Base-by-base conservation (phyloP, 306 rosid species). In the Spatholobus suberectus region DNA sequence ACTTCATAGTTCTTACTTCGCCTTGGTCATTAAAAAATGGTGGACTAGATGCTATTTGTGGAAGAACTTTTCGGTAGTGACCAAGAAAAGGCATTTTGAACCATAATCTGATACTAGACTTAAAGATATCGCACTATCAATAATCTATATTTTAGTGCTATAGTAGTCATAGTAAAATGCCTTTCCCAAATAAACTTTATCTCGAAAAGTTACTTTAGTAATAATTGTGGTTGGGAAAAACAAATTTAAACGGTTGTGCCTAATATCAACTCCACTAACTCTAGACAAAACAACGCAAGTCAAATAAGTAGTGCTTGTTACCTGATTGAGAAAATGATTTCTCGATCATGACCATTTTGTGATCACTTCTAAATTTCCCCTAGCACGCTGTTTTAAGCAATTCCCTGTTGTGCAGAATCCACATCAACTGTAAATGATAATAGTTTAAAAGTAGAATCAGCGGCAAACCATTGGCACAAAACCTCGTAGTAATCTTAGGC, bases 341-440 rank as follows among this genome's bases (percentile, higher is more conserved):
- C 29, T 73, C 27, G 46, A 8, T 49, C 46, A 46, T 47, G 41
- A 15, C 59, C 26, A 44, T 20, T 55, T 57, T 4, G 38, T 27
- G 38, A 49, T 62, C 55, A 23, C 8, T n/a, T 72, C 29, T 17
- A 29, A 72, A 49, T 29, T 71, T 26, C 77, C 29, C 3, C 14
- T 9, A 27, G 43, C 62, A 17, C 27, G 71, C 15, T 11, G 68
- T 70, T 41, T 17, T 21, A 41, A 27, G 8, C 35, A 69, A 23
- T 41, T 21, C 40, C 75, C 34, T 4, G 5, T 29, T 6, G 32
- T 41, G 37, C 68, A 27, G 68, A 61, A 61, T 54, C 46, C 58
- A 12, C 44, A 29, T 47, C 24, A 51, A 51, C 77, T 32, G 63
- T 73, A n/a, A 18, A 73, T 32, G 63, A 73, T 73, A n/a, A 44